These are phyloP conservation scores for Moesziomyces parantarcticus DNA, from an alignment of 1,284 basidiomycete genomes.

Conservation along the genomic window DNA sequence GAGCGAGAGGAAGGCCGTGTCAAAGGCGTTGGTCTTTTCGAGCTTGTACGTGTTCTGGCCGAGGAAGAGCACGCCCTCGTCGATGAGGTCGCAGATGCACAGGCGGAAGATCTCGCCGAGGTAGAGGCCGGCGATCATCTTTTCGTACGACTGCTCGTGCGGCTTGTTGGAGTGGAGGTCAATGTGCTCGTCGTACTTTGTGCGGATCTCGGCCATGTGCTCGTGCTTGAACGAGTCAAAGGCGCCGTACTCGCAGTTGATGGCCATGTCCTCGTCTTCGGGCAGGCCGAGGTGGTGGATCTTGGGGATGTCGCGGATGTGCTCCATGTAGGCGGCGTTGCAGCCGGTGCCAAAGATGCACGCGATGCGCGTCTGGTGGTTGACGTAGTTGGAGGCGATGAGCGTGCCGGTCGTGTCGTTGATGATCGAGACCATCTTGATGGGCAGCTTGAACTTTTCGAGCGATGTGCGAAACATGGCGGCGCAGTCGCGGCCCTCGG, in stretches of 20 bases:
- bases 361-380: slow-evolving; percentile 87
- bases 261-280: slow-evolving; percentile 83
- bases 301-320: slow-evolving; percentile 80
- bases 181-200: slow-evolving; percentile 91
- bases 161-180: slow-evolving; percentile 96
- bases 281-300: slow-evolving; percentile 79
- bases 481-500: slow-evolving; percentile 91
- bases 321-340: slow-evolving; percentile 88
- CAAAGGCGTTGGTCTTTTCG: slow-evolving; percentile 89
- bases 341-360: slow-evolving; percentile 98
- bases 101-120: slow-evolving; percentile 95
- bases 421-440: slow-evolving; percentile 66
- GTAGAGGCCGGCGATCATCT: slow-evolving; percentile 98
- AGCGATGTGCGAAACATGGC: slow-evolving; percentile 89
- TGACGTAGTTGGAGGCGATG: slow-evolving; percentile 95
- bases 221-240: slow-evolving; percentile 97
- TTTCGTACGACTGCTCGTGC: slow-evolving; percentile 93
- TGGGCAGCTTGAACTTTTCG: slow-evolving; percentile 72
- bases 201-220: slow-evolving; percentile 80
- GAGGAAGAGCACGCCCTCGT: slow-evolving; percentile 94
- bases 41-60: slow-evolving; percentile 97
- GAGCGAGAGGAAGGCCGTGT: slow-evolving; percentile 94
- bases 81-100: slow-evolving; percentile 93
- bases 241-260: slow-evolving; percentile 97
- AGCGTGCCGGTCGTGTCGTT: slow-evolving; percentile 98